Evolutionary conservation across 1,284 basidiomycete genomes (phyloP).

Genomic region (Cerioporus squamosus): DNA sequence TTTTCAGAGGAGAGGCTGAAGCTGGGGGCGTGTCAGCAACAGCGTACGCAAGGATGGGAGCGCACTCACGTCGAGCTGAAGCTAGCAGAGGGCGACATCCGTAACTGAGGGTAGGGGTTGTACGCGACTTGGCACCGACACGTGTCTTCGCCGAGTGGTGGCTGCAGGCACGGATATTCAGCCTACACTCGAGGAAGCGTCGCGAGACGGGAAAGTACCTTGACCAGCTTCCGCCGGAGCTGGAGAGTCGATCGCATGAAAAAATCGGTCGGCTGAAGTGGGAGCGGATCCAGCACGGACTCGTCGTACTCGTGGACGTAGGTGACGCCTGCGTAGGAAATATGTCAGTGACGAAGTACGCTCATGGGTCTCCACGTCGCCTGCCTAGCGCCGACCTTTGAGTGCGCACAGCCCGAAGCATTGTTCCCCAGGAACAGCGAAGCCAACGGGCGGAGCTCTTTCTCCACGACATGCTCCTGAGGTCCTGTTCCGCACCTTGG

Average conservation of each 20-base stretch:
- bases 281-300: slow-evolving; percentile 14
- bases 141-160: slow-evolving; percentile 10
- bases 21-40: too few relatives aligned
- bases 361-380: too few relatives aligned
- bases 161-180: not conserved
- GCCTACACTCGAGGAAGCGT: too few relatives aligned
- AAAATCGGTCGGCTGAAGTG: slow-evolving; percentile 9
- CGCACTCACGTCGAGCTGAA: not conserved
- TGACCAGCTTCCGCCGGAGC: not conserved
- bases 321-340: not conserved
- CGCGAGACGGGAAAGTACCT: not conserved
- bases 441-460: too few relatives aligned
- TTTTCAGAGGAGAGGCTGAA: too few relatives aligned
- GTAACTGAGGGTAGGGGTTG: slow-evolving; percentile 22
- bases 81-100: not conserved
- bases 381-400: too few relatives aligned
- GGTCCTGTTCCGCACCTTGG: too few relatives aligned
- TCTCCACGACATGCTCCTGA: too few relatives aligned
- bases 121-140: slow-evolving; percentile 23
- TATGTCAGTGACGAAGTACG: too few relatives aligned
- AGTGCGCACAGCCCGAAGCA: too few relatives aligned
- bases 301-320: slow-evolving; percentile 23
- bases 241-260: slow-evolving; percentile 16
- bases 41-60: not conserved
- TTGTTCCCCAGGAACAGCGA: too few relatives aligned